Evolutionary conservation across 495 filamentous ascomycete genomes (phyloP).

Genomic region (Chlorociboria aeruginascens): DNA sequence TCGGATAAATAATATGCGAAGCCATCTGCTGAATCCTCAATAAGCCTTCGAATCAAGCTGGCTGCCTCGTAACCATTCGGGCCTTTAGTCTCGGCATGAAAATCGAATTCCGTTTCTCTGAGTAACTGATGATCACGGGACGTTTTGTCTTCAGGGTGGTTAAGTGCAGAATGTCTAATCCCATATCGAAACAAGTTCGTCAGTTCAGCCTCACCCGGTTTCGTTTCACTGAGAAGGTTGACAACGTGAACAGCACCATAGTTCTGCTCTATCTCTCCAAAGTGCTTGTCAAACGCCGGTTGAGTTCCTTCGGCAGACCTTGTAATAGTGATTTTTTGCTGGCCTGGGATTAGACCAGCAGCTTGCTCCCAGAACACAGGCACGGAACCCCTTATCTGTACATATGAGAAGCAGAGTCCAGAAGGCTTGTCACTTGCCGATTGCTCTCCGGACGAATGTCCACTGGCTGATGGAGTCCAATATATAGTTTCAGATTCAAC

Average conservation of each 20-base stretch:
- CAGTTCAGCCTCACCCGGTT: constrained; percentile 70
- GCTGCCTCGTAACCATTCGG: constrained; percentile 82
- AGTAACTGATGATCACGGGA: constrained; percentile 59
- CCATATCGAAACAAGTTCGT: constrained; percentile 68
- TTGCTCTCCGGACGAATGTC: constrained; percentile 7
- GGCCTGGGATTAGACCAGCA: constrained; percentile 74
- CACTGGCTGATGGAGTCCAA: constrained; percentile 50
- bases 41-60: constrained; percentile 57
- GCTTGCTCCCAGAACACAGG: constrained; percentile 97
- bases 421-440: constrained; percentile 8
- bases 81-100: constrained; percentile 85
- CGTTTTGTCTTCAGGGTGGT: constrained; percentile 29
- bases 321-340: constrained; percentile 90
- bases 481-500: constrained; percentile 55
- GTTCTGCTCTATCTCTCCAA: constrained; percentile 64
- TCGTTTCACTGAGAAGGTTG: constrained; percentile 81
- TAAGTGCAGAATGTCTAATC: constrained; percentile 55
- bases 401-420: constrained; percentile 80
- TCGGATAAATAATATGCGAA: constrained; percentile 90
- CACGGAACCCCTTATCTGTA: constrained; percentile 81
- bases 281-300: constrained; percentile 91
- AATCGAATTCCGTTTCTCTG: constrained; percentile 78
- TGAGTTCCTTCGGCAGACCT: constrained; percentile 84
- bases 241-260: constrained; percentile 88
- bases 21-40: constrained; percentile 63